Percentiles rank a stretch among this genome's conserved stretches.
These are phyloP conservation scores for Ogataea glucozyma DNA, from an alignment of 805 yeast species.

Conservation along the genomic window DNA sequence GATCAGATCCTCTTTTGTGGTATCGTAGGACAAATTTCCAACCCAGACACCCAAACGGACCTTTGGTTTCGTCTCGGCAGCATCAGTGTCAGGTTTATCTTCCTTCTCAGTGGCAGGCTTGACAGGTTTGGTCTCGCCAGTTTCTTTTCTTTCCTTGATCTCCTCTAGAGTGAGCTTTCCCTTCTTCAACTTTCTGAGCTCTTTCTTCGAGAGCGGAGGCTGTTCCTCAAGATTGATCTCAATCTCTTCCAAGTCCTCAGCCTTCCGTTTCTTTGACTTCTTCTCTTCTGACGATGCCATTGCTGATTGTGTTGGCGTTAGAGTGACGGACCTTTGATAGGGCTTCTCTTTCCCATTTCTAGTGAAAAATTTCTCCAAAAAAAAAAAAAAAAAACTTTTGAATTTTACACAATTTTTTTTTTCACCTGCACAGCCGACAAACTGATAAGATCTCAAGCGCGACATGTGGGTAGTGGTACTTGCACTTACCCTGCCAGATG, in stretches of 20 bases:
- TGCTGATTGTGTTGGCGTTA: neutral
- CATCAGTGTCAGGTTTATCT: too few species aligned
- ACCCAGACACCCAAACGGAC: slow-evolving; percentile 78
- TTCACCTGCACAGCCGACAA: neutral
- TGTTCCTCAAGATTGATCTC: slow-evolving; percentile 70
- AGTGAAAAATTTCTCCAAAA: slow-evolving; percentile 5
- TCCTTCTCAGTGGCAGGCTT: slow-evolving; percentile 5
- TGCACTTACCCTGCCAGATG: neutral
- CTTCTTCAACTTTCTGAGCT: slow-evolving; percentile 79
- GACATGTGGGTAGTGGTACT: neutral
- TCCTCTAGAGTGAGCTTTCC: slow-evolving; percentile 66
- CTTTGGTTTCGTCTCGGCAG: slow-evolving; percentile 44
- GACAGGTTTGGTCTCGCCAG: slow-evolving; percentile 10
- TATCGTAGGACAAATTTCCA: slow-evolving; percentile 87
- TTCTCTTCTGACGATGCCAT: slow-evolving; percentile 6
- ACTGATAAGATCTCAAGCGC: slow-evolving; percentile 5
- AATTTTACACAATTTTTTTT: neutral
- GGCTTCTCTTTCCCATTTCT: too few species aligned
- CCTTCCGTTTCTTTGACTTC: slow-evolving; percentile 31
- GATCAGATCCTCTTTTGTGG: slow-evolving; percentile 70
- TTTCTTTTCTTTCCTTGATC: slow-evolving; percentile 39
- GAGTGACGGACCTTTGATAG: neutral
- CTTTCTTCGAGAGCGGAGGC: slow-evolving; percentile 88
- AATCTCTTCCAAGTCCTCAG: slow-evolving; percentile 52
- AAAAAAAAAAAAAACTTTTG: slow-evolving; percentile 2